Base-by-base conservation (phyloP, 352 stramenopile species). In the Phytophthora boehmeriae region DNA sequence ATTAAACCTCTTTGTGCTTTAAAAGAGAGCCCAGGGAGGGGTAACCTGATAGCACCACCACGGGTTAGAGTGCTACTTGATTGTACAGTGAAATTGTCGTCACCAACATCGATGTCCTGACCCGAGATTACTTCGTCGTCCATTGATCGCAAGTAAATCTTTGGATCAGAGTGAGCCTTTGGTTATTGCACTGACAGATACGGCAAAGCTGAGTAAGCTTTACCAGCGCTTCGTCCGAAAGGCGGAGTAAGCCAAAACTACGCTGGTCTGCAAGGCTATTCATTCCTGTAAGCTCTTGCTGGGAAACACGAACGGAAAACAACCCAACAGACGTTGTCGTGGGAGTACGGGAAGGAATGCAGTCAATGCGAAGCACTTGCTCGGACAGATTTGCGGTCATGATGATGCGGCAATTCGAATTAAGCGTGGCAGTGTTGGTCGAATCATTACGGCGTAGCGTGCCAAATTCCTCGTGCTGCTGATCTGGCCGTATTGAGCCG, bases 21-120 rank as follows among this genome's bases (percentile, higher is more conserved):
- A 2, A 36, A 39, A 8, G 71, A 73, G 19, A 80, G 54, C 2
- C 68, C 68, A 28, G 54, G 48, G 25, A 80, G 45, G 10, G 65
- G 54, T 39, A 60, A 8, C 13, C 28, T 28, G 59, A 52, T 23
- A 27, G 48, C 13, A 42, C 35, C 5, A 35, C 2, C n/a, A 36
- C 14, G 19, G n/a, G 59, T n/a, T 10, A 46, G 23, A 4, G 19
- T 16, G 11, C 16, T 28, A 22, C 9, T 48, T 22, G 25, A 30
- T 3, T n/a, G 28, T 43, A 27, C 19, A 25, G 8, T 16, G 4
- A 30, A 6, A 44, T 16, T 27, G 27, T 34, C 34, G 8, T 13
- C 35, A 28, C n/a, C n/a, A 25, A 51, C 17, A n/a, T 51, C 25
- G 34, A 17, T 54, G 35, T 49, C 36, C 14, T 13, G 22, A 17